Conservation (phyloP, 2,329 filamentous ascomycete species). For the Fusarium solani-melongenae region DNA sequence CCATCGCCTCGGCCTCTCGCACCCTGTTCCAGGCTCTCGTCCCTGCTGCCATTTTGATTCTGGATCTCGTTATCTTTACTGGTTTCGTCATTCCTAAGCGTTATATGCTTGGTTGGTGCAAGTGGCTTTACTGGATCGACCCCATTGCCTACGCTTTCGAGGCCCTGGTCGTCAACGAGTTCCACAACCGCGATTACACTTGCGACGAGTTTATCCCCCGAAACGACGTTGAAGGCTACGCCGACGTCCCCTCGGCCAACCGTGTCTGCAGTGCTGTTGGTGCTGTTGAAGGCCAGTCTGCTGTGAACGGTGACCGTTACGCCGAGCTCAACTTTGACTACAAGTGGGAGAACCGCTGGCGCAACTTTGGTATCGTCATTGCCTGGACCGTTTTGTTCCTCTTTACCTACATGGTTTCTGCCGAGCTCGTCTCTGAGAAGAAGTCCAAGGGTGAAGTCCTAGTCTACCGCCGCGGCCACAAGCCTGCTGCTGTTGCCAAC, state of each 20-base stretch:
- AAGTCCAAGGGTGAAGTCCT: conserved; percentile 83
- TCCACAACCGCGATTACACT: conserved; percentile 70
- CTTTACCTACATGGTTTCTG: conserved; percentile 69
- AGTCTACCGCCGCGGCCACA: conserved; percentile 77
- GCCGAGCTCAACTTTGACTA: conserved; percentile 62
- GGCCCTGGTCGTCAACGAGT: conserved; percentile 85
- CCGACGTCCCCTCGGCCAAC: conserved; percentile 36
- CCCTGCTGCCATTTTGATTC: conserved; percentile 43
- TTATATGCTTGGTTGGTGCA: conserved; percentile 83
- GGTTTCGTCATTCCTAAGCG: conserved; percentile 73
- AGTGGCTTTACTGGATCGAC: conserved; percentile 86
- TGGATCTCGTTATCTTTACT: conserved; percentile 71
- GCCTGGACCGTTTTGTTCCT: conserved; percentile 73
- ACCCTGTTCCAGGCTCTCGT: conserved; percentile 46
- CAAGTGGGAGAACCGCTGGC: conserved; percentile 70
- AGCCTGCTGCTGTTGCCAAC: conserved; percentile 66
- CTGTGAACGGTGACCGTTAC: conserved; percentile 61
- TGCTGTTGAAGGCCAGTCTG: conserved; percentile 54
- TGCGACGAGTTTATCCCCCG: conserved; percentile 61
- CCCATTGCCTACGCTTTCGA: conserved; percentile 86
- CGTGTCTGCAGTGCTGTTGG: conserved; percentile 61
- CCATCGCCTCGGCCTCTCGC: conserved; percentile 43
- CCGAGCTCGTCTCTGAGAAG: conserved; percentile 72
- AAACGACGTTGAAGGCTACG: conserved; percentile 42
- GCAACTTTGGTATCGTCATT: conserved; percentile 77